A percentile compares a stretch with the other conserved stretches of the same genome.
Evolutionary conservation across 371 early-diverging fungal genomes (phyloP).

Genomic region (Conidiobolus incongruus): DNA sequence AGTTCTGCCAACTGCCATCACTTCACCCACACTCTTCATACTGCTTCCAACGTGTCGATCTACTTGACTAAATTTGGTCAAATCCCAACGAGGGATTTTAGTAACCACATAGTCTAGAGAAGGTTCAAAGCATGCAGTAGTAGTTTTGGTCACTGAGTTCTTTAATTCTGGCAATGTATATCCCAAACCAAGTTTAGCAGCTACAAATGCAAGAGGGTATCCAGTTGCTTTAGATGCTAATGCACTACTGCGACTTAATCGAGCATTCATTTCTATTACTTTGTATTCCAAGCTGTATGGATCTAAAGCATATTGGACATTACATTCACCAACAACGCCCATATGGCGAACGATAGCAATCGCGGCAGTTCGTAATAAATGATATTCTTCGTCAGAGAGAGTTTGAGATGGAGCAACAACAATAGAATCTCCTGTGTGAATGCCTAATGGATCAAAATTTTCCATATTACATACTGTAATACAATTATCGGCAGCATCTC

Average conservation of each 20-base stretch:
- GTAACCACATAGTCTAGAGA: conserved; percentile 79
- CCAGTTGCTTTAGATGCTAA: conserved; percentile 94
- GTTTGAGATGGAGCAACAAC: conserved; percentile 92
- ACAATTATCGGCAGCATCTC: conserved; percentile 80
- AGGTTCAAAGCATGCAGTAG: conserved; percentile 91
- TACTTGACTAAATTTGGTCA: conserved; percentile 83
- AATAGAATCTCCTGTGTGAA: conserved; percentile 94
- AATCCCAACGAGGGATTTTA: conserved; percentile 94
- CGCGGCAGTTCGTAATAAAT: conserved; percentile 69
- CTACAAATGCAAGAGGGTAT: conserved; percentile 92
- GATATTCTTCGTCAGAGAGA: conserved; percentile 82
- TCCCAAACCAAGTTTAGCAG: conserved; percentile 84
- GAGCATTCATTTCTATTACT: conserved; percentile 93
- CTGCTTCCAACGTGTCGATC: conserved; percentile 62
- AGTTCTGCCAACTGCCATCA: conserved; percentile 86
- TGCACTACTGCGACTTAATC: conserved; percentile 73
- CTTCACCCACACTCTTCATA: conserved; percentile 93
- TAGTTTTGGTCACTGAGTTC: conserved; percentile 81
- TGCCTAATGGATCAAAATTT: conserved; percentile 94
- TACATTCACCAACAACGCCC: conserved; percentile 93
- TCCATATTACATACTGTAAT: conserved; percentile 97
- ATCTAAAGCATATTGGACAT: conserved; percentile 92
- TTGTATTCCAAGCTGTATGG: conserved; percentile 78
- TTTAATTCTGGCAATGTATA: conserved; percentile 70
- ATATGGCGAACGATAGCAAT: conserved; percentile 52